These are phyloP conservation scores for Ormosia semicastrata DNA, from an alignment of 306 rosid species.

Conservation along the genomic window DNA sequence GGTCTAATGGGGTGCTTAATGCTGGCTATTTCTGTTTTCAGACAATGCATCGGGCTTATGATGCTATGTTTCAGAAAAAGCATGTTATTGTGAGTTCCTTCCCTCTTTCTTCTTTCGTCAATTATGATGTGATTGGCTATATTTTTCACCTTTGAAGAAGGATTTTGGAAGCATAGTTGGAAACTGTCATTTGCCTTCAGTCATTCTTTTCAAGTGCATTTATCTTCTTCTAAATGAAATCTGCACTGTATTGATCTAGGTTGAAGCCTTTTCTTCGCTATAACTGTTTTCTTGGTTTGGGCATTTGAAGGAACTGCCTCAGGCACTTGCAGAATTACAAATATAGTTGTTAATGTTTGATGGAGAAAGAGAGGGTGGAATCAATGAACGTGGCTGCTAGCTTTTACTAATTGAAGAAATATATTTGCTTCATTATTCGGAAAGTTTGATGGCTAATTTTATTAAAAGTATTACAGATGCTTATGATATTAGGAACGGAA, in stretches of 20 bases:
- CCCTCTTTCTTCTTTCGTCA: not conserved
- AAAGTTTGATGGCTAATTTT: not conserved
- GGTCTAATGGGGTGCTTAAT: constrained; percentile 90
- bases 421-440: not conserved
- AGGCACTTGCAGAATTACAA: not conserved
- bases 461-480: not conserved
- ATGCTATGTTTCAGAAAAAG: constrained; percentile 54
- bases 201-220: not conserved
- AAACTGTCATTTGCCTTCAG: not conserved
- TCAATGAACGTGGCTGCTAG: constrained; percentile 1
- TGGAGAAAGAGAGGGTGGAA: constrained; percentile 5
- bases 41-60: constrained; percentile 67
- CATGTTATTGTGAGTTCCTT: constrained; percentile 48
- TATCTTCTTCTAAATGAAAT: constrained; percentile 2
- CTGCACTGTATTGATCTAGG: not conserved
- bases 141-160: not conserved
- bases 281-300: not conserved
- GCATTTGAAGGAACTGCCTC: not conserved
- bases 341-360: not conserved
- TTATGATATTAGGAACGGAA: not conserved
- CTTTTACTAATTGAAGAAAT: constrained; percentile 1
- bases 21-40: constrained; percentile 91
- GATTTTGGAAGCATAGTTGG: not conserved
- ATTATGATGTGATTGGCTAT: not conserved
- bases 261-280: not conserved